These are phyloP conservation scores for Aquanectria penicillioides DNA, from an alignment of 2,329 filamentous ascomycete genomes.

Conservation along the genomic window DNA sequence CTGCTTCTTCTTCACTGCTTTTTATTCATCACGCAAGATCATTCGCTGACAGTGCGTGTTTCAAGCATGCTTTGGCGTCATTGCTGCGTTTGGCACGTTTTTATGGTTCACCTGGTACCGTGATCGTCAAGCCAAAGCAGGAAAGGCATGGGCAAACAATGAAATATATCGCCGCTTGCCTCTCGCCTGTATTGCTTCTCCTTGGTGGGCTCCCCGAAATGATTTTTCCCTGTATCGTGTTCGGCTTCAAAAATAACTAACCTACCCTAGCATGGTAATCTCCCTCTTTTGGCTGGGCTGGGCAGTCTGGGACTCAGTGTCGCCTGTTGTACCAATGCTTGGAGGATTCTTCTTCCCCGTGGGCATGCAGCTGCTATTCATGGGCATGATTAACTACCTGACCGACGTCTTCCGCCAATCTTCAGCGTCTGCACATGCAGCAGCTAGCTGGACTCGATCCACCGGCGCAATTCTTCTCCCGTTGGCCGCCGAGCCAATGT, in stretches of 20 bases:
- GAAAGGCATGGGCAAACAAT: constrained; percentile 44
- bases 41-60: too few relatives aligned
- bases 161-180: constrained; percentile 50
- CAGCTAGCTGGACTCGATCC: constrained; percentile 46
- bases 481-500: constrained; percentile 47
- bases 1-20: constrained; percentile 29
- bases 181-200: constrained; percentile 67
- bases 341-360: constrained; percentile 56
- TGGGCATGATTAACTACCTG: constrained; percentile 49
- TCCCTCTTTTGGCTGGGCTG: constrained; percentile 70
- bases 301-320: constrained; percentile 56
- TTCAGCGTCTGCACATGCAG: constrained; percentile 49
- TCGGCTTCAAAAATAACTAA: constrained; percentile 41
- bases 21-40: too few relatives aligned
- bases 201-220: constrained; percentile 57
- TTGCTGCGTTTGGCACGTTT: constrained; percentile 38
- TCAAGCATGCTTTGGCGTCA: constrained; percentile 41
- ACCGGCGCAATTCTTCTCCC: constrained; percentile 46
- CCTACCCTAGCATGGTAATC: constrained; percentile 57
- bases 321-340: constrained; percentile 50
- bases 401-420: constrained; percentile 46
- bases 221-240: constrained; percentile 56
- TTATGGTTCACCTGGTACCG: constrained; percentile 42
- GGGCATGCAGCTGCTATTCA: constrained; percentile 47
- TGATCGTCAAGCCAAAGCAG: constrained; percentile 36